Conservation (phyloP, 2,329 filamentous ascomycete species). For the Plenodomus lindquistii region DNA sequence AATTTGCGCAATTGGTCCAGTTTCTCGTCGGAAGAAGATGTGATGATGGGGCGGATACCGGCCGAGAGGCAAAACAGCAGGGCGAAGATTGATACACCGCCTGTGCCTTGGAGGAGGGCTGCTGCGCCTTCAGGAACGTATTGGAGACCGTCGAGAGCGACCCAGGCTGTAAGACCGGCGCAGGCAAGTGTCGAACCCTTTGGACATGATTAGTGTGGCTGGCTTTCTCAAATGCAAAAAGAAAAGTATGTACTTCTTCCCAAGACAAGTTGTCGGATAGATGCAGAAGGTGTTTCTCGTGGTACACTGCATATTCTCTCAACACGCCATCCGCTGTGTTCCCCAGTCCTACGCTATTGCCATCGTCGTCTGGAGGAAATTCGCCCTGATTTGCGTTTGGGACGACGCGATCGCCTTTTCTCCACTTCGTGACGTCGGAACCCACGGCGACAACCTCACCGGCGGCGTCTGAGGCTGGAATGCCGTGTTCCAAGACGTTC, state of each 20-base stretch:
- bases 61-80: slow-evolving; percentile 30
- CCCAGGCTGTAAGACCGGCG: slow-evolving; percentile 32
- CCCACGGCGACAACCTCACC: slow-evolving; percentile 30
- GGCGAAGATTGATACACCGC: slow-evolving; percentile 46
- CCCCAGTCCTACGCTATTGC: slow-evolving; percentile 9
- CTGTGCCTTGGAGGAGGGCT: slow-evolving; percentile 38
- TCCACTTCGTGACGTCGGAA: slow-evolving; percentile 14
- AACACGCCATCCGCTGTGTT: slow-evolving; percentile 22
- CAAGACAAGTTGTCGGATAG: slow-evolving; percentile 26
- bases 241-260: slow-evolving; percentile 29
- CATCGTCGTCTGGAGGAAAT: slow-evolving; percentile 16
- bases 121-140: slow-evolving; percentile 10
- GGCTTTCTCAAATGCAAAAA: too few species aligned
- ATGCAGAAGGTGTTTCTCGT: slow-evolving; percentile 28
- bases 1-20: slow-evolving; percentile 52
- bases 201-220: background rate
- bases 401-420: slow-evolving; percentile 29
- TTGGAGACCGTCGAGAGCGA: slow-evolving; percentile 17
- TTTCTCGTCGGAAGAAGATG: slow-evolving; percentile 61
- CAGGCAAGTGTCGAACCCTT: slow-evolving; percentile 27
- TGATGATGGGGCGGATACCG: slow-evolving; percentile 56
- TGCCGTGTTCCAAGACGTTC: slow-evolving; percentile 12
- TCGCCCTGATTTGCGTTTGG: slow-evolving; percentile 12
- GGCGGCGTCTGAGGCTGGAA: slow-evolving; percentile 29
- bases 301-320: slow-evolving; percentile 28